These are phyloP conservation scores for Rhodotorula sp. DNA, from an alignment of 1,284 basidiomycete genomes.

Conservation along the genomic window DNA sequence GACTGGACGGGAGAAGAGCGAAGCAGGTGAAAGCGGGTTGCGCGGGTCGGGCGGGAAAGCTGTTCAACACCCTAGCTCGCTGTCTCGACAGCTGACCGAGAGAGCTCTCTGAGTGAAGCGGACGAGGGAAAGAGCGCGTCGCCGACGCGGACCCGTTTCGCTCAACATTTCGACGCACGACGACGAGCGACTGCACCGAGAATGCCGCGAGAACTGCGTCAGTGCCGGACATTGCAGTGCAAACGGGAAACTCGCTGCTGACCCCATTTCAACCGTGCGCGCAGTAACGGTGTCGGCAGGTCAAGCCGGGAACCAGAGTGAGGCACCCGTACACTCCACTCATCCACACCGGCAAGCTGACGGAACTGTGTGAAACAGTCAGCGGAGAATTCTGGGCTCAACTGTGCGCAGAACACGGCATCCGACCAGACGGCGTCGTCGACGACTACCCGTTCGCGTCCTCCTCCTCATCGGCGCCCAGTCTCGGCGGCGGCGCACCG, in stretches of 20 bases:
- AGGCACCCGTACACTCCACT: slow-evolving; percentile 41
- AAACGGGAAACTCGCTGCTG: background rate
- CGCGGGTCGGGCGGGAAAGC: no score
- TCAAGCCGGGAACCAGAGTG: slow-evolving; percentile 95
- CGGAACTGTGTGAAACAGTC: slow-evolving; percentile 56
- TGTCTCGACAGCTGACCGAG: no score
- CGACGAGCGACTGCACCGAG: background rate
- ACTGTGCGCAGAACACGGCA: slow-evolving; percentile 92
- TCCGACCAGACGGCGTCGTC: slow-evolving; percentile 85
- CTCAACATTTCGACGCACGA: background rate
- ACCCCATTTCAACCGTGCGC: background rate
- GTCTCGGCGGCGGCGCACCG: background rate
- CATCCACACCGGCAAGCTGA: background rate
- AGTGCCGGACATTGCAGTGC: background rate
- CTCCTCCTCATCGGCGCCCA: background rate
- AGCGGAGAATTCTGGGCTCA: slow-evolving; percentile 93
- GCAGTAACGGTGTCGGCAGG: slow-evolving; percentile 78
- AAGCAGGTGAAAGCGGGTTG: background rate
- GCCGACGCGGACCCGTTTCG: background rate
- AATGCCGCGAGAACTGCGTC: slow-evolving; percentile 40
- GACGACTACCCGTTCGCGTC: slow-evolving; percentile 59
- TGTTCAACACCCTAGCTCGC: no score
- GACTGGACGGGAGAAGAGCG: background rate
- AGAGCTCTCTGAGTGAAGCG: background rate
- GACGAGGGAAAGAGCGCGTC: background rate